Conservation (phyloP, 306 rosid species). For the Glycine latifolia region DNA sequence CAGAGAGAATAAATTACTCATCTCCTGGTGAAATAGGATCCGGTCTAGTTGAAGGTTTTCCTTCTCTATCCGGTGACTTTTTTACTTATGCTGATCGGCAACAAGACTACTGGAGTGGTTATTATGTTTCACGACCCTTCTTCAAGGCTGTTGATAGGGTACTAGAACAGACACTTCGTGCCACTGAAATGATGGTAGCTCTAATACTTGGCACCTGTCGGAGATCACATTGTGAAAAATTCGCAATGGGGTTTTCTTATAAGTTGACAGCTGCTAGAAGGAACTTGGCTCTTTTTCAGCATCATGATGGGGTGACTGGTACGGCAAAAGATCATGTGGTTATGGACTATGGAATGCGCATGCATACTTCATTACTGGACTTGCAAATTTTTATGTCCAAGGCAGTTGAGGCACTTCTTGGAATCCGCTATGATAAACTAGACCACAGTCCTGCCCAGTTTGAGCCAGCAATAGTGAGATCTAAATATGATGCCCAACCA, state of each 20-base stretch:
- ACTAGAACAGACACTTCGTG: constrained; percentile 90
- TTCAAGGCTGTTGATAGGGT: constrained; percentile 99
- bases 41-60: constrained; percentile 83
- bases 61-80: constrained; percentile 96
- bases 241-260: constrained; percentile 76
- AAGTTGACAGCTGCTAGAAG: constrained; percentile 98
- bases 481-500: constrained; percentile 91
- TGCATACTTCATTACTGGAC: constrained; percentile 93
- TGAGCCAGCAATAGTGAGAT: constrained; percentile 82
- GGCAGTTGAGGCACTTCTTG: constrained; percentile 86
- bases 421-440: constrained; percentile 77
- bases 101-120: constrained; percentile 99
- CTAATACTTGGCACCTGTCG: constrained; percentile 81
- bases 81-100: constrained; percentile 96
- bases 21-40: constrained; percentile 87
- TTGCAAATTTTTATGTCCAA: constrained; percentile 93
- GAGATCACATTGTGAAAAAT: constrained; percentile 86
- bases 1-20: constrained; percentile 81
- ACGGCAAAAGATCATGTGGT: constrained; percentile 98
- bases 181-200: constrained; percentile 89
- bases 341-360: constrained; percentile 86
- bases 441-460: constrained; percentile 81
- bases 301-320: constrained; percentile 99
- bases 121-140: constrained; percentile 97
- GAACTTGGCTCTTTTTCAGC: constrained; percentile 98